Base-by-base conservation (phyloP, 2,329 filamentous ascomycete species). In the Colletotrichum sublineola region DNA sequence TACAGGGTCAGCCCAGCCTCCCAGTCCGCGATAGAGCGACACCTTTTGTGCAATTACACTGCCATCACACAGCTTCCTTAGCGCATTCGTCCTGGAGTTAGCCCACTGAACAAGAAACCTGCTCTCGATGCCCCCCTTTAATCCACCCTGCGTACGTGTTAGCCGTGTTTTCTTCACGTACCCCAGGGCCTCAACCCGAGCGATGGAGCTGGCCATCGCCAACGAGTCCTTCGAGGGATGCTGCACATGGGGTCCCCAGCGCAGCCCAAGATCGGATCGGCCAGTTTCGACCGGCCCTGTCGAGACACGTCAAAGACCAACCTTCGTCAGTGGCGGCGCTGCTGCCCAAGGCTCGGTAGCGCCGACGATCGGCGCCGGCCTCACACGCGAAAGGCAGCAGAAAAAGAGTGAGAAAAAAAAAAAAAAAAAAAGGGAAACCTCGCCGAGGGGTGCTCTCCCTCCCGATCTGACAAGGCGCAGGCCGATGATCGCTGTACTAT, bases 101-200 rank as follows among this genome's bases (percentile, higher is more conserved):
- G 29, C 48, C 69, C 69, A 69, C 69, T 64, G 64, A 61, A 69
- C 69, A 72, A 72, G 69, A 72, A 72, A 61, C 65, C n/a, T 72
- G 60, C 18, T 64, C 44, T 55, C 53, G 53, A 64, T 60, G 52
- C 33, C 33, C 36, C 46, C 29, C 36, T 44, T 40, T 58, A 38
- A 18, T 42, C 69, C 65, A 68, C 69, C 56, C 57, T 24, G 50
- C 48, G 36, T 31, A 53, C 57, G 29, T 56, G 29, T 24, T 31
- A 14, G 18, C 50, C 20, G 3, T 29, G 9, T 15, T 55, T 20
- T 5, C 44, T n/a, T 33, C 33, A 46, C n/a, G 31, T 56, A 48
- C 62, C 44, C 60, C 31, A 56, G 33, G 53, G 33, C 53, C 57
- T 61, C 57, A 38, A 63, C 50, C 7, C 31, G 33, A 24, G 20